A percentile compares a stretch with the other conserved stretches of the same genome.
These are phyloP conservation scores for Anthostomella pinea DNA, from an alignment of 2,329 filamentous ascomycete species.

Conservation along the genomic window DNA sequence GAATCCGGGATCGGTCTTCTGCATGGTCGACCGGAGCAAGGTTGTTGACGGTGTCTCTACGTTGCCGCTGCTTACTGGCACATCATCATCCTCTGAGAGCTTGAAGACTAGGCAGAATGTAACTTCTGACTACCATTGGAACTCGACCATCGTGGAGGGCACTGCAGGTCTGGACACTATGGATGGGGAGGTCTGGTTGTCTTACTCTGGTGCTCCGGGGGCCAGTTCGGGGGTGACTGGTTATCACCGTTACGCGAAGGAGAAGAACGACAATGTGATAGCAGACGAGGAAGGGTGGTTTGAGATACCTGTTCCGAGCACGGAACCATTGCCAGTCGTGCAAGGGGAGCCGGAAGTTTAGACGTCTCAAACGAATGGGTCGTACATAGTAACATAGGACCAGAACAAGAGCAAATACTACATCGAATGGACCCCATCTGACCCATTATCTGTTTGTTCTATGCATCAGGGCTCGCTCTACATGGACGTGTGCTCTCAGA, in stretches of 20 bases:
- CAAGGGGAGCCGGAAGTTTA: constrained; percentile 19
- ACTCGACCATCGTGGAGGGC: constrained; percentile 31
- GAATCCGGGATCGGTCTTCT: constrained; percentile 30
- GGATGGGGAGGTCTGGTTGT: constrained; percentile 29
- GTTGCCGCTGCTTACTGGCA: constrained; percentile 23
- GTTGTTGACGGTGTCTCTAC: constrained; percentile 22
- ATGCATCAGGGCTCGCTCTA: too few species aligned
- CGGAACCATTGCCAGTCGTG: constrained; percentile 17
- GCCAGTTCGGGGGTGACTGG: constrained; percentile 11
- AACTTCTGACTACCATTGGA: constrained; percentile 32
- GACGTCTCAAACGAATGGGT: too few species aligned
- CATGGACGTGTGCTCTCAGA: too few species aligned
- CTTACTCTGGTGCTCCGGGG: constrained; percentile 20
- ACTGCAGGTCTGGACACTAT: constrained; percentile 26
- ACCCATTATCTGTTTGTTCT: too few species aligned
- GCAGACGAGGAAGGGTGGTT: constrained; percentile 20
- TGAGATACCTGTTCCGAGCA: constrained; percentile 19
- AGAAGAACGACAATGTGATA: constrained; percentile 23
- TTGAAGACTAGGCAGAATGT: constrained; percentile 29
- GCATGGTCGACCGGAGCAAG: constrained; percentile 29
- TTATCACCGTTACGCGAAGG: constrained; percentile 24
- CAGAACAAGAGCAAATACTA: too few species aligned
- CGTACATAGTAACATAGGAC: too few species aligned
- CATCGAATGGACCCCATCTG: too few species aligned
- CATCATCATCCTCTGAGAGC: constrained; percentile 15